Evolutionary conservation across 495 filamentous ascomycete species (phyloP).

Genomic region (Tuber umbilicatum): DNA sequence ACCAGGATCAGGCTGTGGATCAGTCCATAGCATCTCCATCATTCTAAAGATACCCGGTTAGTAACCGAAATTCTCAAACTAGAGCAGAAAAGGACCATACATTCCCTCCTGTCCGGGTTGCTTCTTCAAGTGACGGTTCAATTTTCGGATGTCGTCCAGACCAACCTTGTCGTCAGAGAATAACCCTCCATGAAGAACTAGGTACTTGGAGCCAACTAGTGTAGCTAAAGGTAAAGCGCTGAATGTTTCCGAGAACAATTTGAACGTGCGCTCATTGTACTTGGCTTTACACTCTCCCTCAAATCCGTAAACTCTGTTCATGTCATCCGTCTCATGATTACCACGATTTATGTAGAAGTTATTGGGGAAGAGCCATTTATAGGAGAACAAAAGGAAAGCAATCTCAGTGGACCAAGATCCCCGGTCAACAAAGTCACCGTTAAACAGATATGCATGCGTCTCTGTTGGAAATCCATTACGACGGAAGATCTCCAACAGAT

Average conservation of each 20-base stretch:
- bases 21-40: slow-evolving; percentile 99
- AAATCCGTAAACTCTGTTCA: slow-evolving; percentile 98
- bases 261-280: slow-evolving; percentile 93
- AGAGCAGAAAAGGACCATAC: slow-evolving; percentile 10
- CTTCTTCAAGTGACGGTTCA: slow-evolving; percentile 83
- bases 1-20: slow-evolving; percentile 78
- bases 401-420: slow-evolving; percentile 97
- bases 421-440: slow-evolving; percentile 97
- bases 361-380: slow-evolving; percentile 88
- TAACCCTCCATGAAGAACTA: slow-evolving; percentile 89
- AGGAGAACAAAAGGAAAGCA: slow-evolving; percentile 84
- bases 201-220: slow-evolving; percentile 81
- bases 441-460: slow-evolving; percentile 91
- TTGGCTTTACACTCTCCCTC: slow-evolving; percentile 97
- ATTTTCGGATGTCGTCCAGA: slow-evolving; percentile 85
- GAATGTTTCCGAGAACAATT: slow-evolving; percentile 97
- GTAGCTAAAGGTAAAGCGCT: slow-evolving; percentile 90
- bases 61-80: not conserved
- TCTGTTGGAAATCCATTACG: slow-evolving; percentile 78
- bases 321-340: slow-evolving; percentile 99
- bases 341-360: slow-evolving; percentile 94
- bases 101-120: slow-evolving; percentile 92
- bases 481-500: slow-evolving; percentile 91
- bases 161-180: slow-evolving; percentile 96
- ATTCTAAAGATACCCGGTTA: slow-evolving; percentile 48